These are phyloP conservation scores for Sporothrix protearum DNA, from an alignment of 2,329 filamentous ascomycete species.

Conservation along the genomic window DNA sequence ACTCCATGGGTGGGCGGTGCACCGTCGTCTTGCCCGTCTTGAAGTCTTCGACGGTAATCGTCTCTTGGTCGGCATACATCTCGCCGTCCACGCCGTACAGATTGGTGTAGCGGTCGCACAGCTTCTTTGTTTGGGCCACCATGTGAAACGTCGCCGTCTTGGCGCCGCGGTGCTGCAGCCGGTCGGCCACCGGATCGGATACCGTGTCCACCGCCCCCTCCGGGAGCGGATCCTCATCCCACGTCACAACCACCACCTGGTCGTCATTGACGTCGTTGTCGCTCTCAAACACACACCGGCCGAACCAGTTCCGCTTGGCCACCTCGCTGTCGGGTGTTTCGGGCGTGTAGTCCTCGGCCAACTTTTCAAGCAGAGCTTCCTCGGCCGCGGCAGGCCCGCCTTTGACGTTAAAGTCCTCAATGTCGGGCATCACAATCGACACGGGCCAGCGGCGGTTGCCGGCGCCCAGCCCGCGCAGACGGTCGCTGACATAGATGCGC, in stretches of 20 bases:
- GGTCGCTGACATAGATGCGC: conserved; percentile 66
- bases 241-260: conserved; percentile 81
- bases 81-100: conserved; percentile 87
- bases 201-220: not conserved
- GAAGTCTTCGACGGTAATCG: conserved; percentile 74
- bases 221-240: conserved; percentile 66
- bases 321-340: conserved; percentile 47
- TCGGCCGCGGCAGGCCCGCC: conserved; percentile 47
- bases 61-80: conserved; percentile 75
- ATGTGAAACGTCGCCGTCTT: conserved; percentile 93
- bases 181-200: conserved; percentile 27
- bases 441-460: conserved; percentile 78
- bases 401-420: conserved; percentile 65
- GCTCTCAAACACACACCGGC: conserved; percentile 88
- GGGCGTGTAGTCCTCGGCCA: conserved; percentile 52
- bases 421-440: conserved; percentile 84
- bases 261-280: conserved; percentile 95
- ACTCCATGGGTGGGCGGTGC: conserved; percentile 58
- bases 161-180: conserved; percentile 51
- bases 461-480: conserved; percentile 56
- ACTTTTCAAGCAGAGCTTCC: conserved; percentile 37
- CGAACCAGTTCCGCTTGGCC: conserved; percentile 68
- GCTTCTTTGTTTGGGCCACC: conserved; percentile 82
- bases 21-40: conserved; percentile 52
- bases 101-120: conserved; percentile 79